phyloP scores from a whole-genome alignment of 208 protist genomes.

The Leishmania major region DNA sequence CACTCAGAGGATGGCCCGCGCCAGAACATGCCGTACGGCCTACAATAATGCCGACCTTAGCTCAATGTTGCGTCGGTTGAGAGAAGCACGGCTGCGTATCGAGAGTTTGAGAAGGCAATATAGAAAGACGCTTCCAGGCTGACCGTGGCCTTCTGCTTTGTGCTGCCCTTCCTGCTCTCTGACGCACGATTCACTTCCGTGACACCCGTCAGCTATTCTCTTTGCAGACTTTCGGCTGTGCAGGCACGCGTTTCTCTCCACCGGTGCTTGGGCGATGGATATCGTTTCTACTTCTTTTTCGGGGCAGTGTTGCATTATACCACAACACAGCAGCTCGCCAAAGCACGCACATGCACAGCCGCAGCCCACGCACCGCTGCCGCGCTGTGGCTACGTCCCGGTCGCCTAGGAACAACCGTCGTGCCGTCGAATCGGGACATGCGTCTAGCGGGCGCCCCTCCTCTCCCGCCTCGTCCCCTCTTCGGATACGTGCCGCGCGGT shows the following conservation, averaged over 20 bases:
- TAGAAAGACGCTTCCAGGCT: background rate
- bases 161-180: background rate
- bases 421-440: background rate
- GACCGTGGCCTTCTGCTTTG: background rate
- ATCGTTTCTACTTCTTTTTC: no score
- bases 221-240: background rate
- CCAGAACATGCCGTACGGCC: slow-evolving; percentile 87
- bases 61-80: background rate
- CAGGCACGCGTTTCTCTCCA: no score
- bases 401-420: background rate
- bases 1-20: slow-evolving; percentile 83
- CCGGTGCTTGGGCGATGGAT: no score
- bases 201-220: no score
- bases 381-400: background rate
- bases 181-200: background rate
- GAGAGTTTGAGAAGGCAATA: background rate
- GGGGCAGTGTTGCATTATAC: no score
- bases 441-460: background rate
- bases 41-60: slow-evolving; percentile 47
- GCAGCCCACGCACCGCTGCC: background rate
- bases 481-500: no score
- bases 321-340: no score
- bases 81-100: background rate
- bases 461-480: background rate
- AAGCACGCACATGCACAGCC: background rate